phyloP scores from a whole-genome alignment of 1,284 basidiomycete species.

The Sporisorium reilianum region DNA sequence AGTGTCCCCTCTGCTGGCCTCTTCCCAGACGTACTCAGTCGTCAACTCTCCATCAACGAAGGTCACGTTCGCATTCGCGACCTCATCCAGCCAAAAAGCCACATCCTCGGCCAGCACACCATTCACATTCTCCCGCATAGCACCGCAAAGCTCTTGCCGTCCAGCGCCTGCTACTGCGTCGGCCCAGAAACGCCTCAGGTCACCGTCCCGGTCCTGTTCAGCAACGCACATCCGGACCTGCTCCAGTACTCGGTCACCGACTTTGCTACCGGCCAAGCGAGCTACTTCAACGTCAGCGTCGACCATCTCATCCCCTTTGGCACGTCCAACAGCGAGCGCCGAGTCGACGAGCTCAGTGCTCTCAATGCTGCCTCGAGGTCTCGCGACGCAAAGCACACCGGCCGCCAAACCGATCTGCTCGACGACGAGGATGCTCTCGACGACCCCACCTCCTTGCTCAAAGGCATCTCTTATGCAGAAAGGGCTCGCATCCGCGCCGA shows the following conservation, averaged over 20 bases:
- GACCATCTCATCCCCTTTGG: conserved; percentile 76
- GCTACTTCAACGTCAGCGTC: conserved; percentile 77
- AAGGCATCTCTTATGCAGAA: conserved; percentile 45
- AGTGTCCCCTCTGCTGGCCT: conserved; percentile 46
- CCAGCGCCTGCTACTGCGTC: conserved; percentile 75
- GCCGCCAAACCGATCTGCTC: conserved; percentile 23
- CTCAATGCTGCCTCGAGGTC: conserved; percentile 32
- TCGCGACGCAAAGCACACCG: conserved; percentile 4
- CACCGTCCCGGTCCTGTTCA: conserved; percentile 84
- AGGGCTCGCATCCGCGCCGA: conserved; percentile 40
- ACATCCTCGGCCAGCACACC: conserved; percentile 88
- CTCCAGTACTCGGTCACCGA: conserved; percentile 83
- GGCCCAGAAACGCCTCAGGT: conserved; percentile 73
- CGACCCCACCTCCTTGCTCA: conserved; percentile 37
- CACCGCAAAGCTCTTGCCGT: conserved; percentile 83
- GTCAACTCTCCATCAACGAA: conserved; percentile 69
- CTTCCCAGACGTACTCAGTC: conserved; percentile 72
- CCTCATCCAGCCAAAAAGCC: conserved; percentile 70
- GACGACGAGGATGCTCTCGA: conserved; percentile 44
- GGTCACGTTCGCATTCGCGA: conserved; percentile 69
- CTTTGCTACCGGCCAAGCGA: conserved; percentile 73
- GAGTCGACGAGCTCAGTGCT: conserved; percentile 33
- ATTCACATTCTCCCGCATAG: conserved; percentile 84
- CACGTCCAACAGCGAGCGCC: conserved; percentile 14
- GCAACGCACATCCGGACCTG: conserved; percentile 84